phyloP scores from a whole-genome alignment of 2,329 filamentous ascomycete species.

The Curvularia spicifera region DNA sequence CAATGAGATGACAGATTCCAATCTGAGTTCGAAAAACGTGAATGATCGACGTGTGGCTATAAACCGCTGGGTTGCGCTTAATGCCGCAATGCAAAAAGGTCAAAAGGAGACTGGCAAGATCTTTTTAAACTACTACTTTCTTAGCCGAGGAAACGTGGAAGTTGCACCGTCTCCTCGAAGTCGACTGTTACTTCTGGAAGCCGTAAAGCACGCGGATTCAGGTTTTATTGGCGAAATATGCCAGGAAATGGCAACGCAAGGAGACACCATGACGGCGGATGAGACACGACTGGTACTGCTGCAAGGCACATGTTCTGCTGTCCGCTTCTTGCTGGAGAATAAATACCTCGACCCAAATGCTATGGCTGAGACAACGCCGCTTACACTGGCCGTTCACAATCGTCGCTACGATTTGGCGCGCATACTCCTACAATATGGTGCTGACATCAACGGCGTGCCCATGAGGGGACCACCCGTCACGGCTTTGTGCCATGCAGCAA shows the following conservation, averaged over 20 bases:
- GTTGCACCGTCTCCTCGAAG: neutral
- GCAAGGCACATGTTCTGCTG: neutral
- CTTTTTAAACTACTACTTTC: neutral
- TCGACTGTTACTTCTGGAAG: neutral
- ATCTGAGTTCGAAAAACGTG: neutral
- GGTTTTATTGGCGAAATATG: neutral
- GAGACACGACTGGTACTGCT: neutral
- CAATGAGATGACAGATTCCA: neutral
- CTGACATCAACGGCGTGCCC: neutral
- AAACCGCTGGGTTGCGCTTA: neutral
- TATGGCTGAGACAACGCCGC: neutral
- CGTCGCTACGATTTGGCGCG: too few relatives aligned
- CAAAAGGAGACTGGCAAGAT: neutral
- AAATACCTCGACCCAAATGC: neutral
- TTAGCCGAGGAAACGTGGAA: neutral
- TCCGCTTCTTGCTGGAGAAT: neutral
- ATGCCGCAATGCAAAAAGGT: neutral
- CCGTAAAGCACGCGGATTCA: neutral
- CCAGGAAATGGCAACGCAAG: neutral
- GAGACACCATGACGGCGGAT: neutral
- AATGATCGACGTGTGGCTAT: neutral
- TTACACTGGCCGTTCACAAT: neutral
- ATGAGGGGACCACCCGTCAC: neutral
- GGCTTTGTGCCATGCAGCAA: constrained; percentile 4
- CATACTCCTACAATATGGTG: neutral